Evolutionary conservation across 2,329 filamentous ascomycete genomes (phyloP), one percentile per base, ranked within the genome.

Genomic region (Nemania diffusa): DNA sequence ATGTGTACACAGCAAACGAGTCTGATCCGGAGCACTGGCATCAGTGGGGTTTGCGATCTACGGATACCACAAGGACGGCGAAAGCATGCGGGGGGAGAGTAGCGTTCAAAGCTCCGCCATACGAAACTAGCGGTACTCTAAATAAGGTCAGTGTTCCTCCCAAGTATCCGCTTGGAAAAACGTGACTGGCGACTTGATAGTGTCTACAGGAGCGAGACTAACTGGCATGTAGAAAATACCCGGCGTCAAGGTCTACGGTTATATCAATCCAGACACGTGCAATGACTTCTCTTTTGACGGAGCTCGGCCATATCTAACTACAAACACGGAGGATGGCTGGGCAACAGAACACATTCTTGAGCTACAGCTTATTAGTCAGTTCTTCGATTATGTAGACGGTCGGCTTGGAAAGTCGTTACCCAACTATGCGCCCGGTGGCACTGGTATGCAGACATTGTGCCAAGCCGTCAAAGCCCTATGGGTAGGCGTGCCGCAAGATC

Each of bases 341-440:
- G 57, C 57, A 34, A 59, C 57, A 9, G 57, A 59, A 24, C 57
- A 59, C 44, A 59, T 59, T 4, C 44, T 59, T 11, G 57, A 59
- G 22, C 27, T 59, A 3, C 57, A 59, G 27, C 42, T 59, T 24
- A 29, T 59, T 8, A 13, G n/a, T 5, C 42, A 50, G 8, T 59
- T 59, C 44, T 7, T 59, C 29, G 57, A 59, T 42, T 34, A 50
- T 7, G 5, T 59, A 15, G 27, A 59, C 44, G 29, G 13, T 5
- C n/a, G 51, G 17, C 53, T 57, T 5, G 53, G 53, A 9, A 44
- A 5, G 37, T 27, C 20, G 5, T 17, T 57, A 11, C 53, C 53
- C 3, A 42, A 57, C 53, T 57, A 42, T 24, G 22, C 11, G 9
- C 53, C 53, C 5, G 17, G 15, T 56, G 53, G 34, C 53, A 29